A percentile compares a stretch with the other conserved stretches of the same genome.
Conservation (phyloP, 495 filamentous ascomycete species). For the Penicillium longicatenatum region DNA sequence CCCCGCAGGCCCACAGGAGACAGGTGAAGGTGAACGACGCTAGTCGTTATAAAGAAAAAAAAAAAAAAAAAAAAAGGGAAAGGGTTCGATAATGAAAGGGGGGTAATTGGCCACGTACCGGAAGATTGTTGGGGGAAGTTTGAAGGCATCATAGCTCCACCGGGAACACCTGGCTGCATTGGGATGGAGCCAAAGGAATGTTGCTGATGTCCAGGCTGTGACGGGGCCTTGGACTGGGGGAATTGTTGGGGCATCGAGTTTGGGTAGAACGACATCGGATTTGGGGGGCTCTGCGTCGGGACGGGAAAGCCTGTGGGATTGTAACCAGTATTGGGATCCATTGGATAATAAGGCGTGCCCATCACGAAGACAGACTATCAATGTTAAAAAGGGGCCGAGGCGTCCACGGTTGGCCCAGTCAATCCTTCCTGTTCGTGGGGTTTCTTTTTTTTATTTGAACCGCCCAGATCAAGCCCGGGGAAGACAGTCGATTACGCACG, state of each 20-base stretch:
- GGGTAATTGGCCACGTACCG: constrained; percentile 34
- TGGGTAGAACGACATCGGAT: constrained; percentile 45
- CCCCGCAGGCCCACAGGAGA: constrained; percentile 15
- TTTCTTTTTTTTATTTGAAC: constrained; percentile 6
- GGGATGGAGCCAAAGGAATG: constrained; percentile 45
- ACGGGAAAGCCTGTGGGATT: constrained; percentile 42
- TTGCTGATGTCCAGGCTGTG: constrained; percentile 33
- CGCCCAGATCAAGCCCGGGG: constrained; percentile 5
- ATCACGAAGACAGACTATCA: constrained; percentile 16
- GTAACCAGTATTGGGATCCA: constrained; percentile 49
- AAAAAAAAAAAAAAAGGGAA: constrained; percentile 1
- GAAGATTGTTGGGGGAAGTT: constrained; percentile 43
- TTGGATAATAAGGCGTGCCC: constrained; percentile 29
- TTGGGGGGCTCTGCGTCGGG: constrained; percentile 40
- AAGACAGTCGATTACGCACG: constrained; percentile 21
- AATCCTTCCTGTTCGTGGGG: constrained; percentile 13
- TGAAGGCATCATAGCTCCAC: constrained; percentile 48
- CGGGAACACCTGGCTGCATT: constrained; percentile 42
- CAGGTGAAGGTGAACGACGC: constrained; percentile 5
- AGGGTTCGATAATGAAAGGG: constrained; percentile 14
- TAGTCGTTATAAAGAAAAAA: constrained; percentile 5
- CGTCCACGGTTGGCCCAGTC: constrained; percentile 12
- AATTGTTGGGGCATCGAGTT: constrained; percentile 40
- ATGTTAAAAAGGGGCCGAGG: constrained; percentile 14
- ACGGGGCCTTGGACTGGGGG: constrained; percentile 39